Evolutionary conservation across 352 stramenopile genomes (phyloP), one percentile per base, ranked within the genome.

Genomic region (Pythium biforme): DNA sequence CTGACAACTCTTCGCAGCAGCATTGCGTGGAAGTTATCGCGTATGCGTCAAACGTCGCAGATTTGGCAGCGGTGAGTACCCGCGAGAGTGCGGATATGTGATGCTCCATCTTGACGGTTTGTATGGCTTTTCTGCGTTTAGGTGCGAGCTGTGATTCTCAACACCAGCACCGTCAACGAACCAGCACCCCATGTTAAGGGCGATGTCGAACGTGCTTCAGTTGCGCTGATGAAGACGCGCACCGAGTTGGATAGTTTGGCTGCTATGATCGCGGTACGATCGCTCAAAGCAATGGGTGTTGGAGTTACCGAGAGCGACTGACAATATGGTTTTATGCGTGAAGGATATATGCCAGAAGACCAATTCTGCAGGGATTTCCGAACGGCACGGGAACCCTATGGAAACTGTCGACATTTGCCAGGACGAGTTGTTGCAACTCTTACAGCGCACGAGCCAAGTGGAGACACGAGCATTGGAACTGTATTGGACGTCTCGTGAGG

Each of bases 1-100:
- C 49, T 12, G 55, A 70, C 19, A 56, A 57, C 27, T 60, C 72
- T 9, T 27, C 43, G 62, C 74, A 12, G 57, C 37, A 43, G 14
- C 17, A 67, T 23, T 63, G 46, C 43, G 65, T 88, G 33, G 77
- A 88, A 41, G 45, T 88, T 3, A 70, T 66, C 9, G 62, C 86
- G 10, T 72, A 89, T 48, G 75, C 79, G n/a, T 88, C 79, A 11
- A 76, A 77, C 45, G 49, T 76, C 1, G 70, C 70, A 3, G 81
- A 91, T 66, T 72, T 91, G 14, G 78, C 77, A 33, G 76, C 76
- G 55, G 81, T 89, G 75, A 29, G 77, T 45, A 45, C 4, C 19
- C 39, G 1, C 8, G 14, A 22, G 39, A 3, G 39, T 22, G 39
- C 12, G 15, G 39, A 12, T 22, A 17, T 22, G 12, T 45, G 26